Evolutionary conservation across 1,284 basidiomycete genomes (phyloP).

Genomic region (Vanrija humicola): DNA sequence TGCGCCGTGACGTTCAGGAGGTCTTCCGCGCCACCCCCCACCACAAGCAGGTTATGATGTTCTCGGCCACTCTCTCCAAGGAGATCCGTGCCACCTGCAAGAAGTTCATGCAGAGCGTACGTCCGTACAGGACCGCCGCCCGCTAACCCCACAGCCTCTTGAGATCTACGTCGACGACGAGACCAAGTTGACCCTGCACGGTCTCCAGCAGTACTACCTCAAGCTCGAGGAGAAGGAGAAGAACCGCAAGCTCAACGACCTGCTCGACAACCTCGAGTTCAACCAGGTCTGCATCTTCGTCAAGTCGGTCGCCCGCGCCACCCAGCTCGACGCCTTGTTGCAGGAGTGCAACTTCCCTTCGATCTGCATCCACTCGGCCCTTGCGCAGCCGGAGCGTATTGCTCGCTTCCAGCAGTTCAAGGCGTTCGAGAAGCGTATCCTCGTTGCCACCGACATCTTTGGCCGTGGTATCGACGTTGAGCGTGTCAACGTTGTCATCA

Average conservation of each 20-base stretch:
- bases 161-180: conserved; percentile 99
- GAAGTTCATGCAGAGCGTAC: conserved; percentile 99
- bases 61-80: conserved; percentile 96
- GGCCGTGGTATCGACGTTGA: conserved; percentile 97
- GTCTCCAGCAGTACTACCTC: conserved; percentile 97
- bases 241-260: conserved; percentile 96
- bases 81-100: conserved; percentile 97
- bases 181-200: conserved; percentile 97
- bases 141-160: conserved; percentile 64
- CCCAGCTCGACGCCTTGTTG: conserved; percentile 91
- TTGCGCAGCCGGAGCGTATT: conserved; percentile 94
- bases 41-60: conserved; percentile 99
- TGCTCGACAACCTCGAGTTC: conserved; percentile 95
- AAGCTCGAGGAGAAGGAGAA: conserved; percentile 92
- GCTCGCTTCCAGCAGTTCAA: conserved; percentile 98
- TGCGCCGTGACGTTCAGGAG: conserved; percentile 99
- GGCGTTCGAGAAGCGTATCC: conserved; percentile 97
- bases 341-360: conserved; percentile 98
- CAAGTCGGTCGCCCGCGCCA: conserved; percentile 93
- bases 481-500: conserved; percentile 93
- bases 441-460: conserved; percentile 97
- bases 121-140: conserved; percentile 29
- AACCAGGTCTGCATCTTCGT: conserved; percentile 99
- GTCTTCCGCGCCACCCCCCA: conserved; percentile 99
- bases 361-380: conserved; percentile 93